phyloP scores from a whole-genome alignment of 2,329 filamentous ascomycete species.

The Xylaria sp. region DNA sequence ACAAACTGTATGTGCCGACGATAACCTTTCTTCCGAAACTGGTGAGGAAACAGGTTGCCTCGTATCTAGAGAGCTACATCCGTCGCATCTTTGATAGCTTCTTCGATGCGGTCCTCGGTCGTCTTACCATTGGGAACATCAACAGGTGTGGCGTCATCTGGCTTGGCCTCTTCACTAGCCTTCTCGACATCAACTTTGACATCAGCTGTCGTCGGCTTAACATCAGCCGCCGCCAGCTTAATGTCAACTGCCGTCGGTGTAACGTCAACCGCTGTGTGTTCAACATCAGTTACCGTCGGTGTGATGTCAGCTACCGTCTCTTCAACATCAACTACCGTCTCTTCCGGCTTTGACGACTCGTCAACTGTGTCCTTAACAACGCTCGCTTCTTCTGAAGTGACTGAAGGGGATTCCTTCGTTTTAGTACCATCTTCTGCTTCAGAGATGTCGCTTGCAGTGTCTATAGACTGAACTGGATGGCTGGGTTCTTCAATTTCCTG shows the following conservation, averaged over 20 bases:
- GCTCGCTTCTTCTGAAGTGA: background rate
- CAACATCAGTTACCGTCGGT: slow-evolving; percentile 8
- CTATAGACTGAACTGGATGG: slow-evolving; percentile 8
- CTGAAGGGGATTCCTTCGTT: too few relatives aligned
- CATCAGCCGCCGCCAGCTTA: too few relatives aligned
- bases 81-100: background rate
- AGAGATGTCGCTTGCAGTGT: slow-evolving; percentile 6
- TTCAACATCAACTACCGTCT: slow-evolving; percentile 13
- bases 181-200: too few relatives aligned
- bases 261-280: too few relatives aligned
- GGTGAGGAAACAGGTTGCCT: slow-evolving; percentile 1
- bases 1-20: slow-evolving; percentile 6
- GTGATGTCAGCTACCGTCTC: too few relatives aligned
- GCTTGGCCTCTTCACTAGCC: slow-evolving; percentile 4
- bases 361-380: background rate
- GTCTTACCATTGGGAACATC: background rate
- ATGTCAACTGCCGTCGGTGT: slow-evolving; percentile 7
- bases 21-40: slow-evolving; percentile 9
- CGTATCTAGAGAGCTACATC: slow-evolving; percentile 21
- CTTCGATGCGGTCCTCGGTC: background rate
- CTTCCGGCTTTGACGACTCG: background rate
- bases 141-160: background rate
- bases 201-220: slow-evolving; percentile 9
- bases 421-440: background rate
- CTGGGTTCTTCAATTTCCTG: slow-evolving; percentile 6